These are phyloP conservation scores for Tagetes erecta DNA, from an alignment of 129 eudicot species.

Conservation along the genomic window DNA sequence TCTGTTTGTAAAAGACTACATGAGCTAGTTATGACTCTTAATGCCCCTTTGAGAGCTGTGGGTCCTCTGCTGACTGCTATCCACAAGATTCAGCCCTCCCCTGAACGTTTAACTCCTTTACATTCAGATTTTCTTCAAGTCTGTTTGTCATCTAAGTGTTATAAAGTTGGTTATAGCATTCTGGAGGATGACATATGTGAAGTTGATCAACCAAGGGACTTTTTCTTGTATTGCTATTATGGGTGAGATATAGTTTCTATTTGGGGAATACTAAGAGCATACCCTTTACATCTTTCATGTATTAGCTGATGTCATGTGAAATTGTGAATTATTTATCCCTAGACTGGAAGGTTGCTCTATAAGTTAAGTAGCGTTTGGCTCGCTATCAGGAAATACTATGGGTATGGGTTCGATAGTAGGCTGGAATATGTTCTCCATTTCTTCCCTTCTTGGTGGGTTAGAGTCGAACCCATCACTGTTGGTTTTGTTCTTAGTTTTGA, in stretches of 20 bases:
- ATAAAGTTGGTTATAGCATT: constrained; percentile 64
- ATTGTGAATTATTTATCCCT: constrained; percentile 9
- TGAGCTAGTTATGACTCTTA: constrained; percentile 62
- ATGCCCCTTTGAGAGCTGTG: constrained; percentile 80
- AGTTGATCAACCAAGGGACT: constrained; percentile 90
- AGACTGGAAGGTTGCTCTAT: not conserved
- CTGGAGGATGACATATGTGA: constrained; percentile 81
- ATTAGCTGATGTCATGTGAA: constrained; percentile 13
- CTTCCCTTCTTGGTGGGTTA: not conserved
- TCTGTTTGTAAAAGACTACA: constrained; percentile 70
- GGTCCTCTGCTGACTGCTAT: constrained; percentile 75
- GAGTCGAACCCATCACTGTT: not conserved
- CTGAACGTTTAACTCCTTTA: constrained; percentile 77
- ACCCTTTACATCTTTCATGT: not conserved
- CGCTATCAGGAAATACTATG: not conserved
- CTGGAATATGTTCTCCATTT: not conserved
- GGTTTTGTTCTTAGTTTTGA: not conserved
- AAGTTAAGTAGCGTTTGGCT: constrained; percentile 1
- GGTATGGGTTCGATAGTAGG: not conserved
- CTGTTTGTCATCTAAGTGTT: constrained; percentile 78
- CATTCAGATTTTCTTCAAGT: constrained; percentile 86
- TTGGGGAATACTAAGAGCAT: constrained; percentile 4
- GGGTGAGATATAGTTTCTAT: constrained; percentile 59
- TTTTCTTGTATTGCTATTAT: constrained; percentile 84
- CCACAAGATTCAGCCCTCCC: constrained; percentile 62